phyloP scores from a whole-genome alignment of 2,329 filamentous ascomycete genomes.

The Aspergillus puulaauensis region DNA sequence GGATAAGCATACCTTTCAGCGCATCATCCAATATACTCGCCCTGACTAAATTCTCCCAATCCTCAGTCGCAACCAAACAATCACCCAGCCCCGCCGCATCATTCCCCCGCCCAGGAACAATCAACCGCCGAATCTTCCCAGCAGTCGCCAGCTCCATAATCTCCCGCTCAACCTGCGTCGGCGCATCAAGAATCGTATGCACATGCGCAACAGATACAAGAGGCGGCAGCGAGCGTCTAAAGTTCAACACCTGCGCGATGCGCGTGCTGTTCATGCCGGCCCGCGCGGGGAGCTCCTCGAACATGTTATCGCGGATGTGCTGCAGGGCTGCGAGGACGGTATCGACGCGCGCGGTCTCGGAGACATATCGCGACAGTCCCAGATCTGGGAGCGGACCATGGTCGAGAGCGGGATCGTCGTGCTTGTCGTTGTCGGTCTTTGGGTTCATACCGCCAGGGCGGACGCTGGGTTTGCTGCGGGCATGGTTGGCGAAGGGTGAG shows the following conservation, averaged over 20 bases:
- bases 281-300: constrained; percentile 54
- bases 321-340: constrained; percentile 55
- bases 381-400: constrained; percentile 51
- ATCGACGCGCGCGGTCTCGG: constrained; percentile 45
- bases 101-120: constrained; percentile 57
- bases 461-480: constrained; percentile 40
- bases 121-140: constrained; percentile 55
- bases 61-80: constrained; percentile 54
- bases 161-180: constrained; percentile 60
- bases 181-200: constrained; percentile 56
- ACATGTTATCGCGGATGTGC: constrained; percentile 54
- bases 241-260: constrained; percentile 60
- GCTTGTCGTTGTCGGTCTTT: neutral
- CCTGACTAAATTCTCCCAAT: constrained; percentile 50
- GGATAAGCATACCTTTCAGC: constrained; percentile 32
- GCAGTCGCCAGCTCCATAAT: constrained; percentile 53
- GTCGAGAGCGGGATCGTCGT: constrained; percentile 24
- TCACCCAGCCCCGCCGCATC: constrained; percentile 59
- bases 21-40: constrained; percentile 32
- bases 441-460: constrained; percentile 26
- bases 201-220: constrained; percentile 62
- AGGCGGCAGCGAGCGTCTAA: constrained; percentile 55
- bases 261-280: constrained; percentile 63
- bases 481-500: constrained; percentile 43
- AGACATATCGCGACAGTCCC: constrained; percentile 51